Evolutionary conservation across 176 grass and related monocot species (phyloP).

Genomic region (Musa itinerans): DNA sequence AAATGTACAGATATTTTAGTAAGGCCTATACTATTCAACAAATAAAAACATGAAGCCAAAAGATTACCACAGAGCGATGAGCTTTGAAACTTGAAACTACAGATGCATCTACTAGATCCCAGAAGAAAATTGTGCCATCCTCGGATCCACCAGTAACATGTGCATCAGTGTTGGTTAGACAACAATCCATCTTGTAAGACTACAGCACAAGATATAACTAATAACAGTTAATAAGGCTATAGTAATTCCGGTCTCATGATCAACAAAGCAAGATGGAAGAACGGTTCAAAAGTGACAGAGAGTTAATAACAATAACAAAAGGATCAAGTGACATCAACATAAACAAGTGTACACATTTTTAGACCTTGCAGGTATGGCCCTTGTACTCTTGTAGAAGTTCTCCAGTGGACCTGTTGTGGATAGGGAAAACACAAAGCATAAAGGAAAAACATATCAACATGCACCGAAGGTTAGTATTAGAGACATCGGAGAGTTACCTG

Average conservation of each 20-base stretch:
- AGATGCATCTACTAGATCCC: slow-evolving; percentile 84
- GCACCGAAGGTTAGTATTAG: not conserved
- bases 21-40: not conserved
- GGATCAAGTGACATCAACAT: slow-evolving; percentile 1
- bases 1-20: not conserved
- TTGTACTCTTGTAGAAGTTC: slow-evolving; percentile 91
- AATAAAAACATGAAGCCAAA: slow-evolving; percentile 7
- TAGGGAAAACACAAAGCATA: not conserved
- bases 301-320: not conserved
- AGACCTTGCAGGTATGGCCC: slow-evolving; percentile 81
- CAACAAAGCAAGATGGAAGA: not conserved
- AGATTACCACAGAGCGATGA: slow-evolving; percentile 82
- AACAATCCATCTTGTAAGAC: slow-evolving; percentile 97
- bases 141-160: slow-evolving; percentile 84
- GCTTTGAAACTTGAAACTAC: slow-evolving; percentile 72
- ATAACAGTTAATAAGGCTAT: not conserved
- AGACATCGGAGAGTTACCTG: slow-evolving; percentile 41
- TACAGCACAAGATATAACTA: slow-evolving; percentile 19
- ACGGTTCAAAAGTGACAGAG: not conserved
- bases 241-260: not conserved
- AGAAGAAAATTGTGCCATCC: slow-evolving; percentile 76
- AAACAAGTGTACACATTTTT: slow-evolving; percentile 1
- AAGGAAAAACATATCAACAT: not conserved
- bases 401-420: slow-evolving; percentile 63
- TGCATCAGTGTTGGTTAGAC: slow-evolving; percentile 84